These are phyloP conservation scores for Kokia cookei DNA, from an alignment of 441 rosid species.

Conservation along the genomic window DNA sequence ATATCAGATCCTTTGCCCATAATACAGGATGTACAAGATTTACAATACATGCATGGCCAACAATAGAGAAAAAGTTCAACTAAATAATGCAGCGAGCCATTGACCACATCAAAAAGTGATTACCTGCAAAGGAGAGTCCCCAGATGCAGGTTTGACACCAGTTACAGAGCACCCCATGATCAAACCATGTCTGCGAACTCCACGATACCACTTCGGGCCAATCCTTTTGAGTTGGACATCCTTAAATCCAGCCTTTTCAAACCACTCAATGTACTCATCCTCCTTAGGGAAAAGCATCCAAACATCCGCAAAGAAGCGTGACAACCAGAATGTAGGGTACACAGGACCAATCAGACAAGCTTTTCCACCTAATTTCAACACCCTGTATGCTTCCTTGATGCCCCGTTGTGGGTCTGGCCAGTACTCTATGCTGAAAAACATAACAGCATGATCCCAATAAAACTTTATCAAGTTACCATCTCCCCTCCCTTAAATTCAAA, in stretches of 20 bases:
- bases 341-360: constrained; percentile 95
- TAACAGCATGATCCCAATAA: constrained; percentile 9
- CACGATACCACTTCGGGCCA: constrained; percentile 99
- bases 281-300: constrained; percentile 99
- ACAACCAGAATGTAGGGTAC: constrained; percentile 90
- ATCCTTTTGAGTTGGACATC: constrained; percentile 88
- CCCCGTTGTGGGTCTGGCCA: constrained; percentile 99
- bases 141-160: constrained; percentile 83
- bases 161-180: constrained; percentile 99
- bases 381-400: constrained; percentile 90
- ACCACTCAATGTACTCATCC: constrained; percentile 98
- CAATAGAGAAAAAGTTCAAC: background rate
- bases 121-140: constrained; percentile 97
- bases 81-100: background rate
- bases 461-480: background rate
- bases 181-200: constrained; percentile 90
- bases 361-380: constrained; percentile 87
- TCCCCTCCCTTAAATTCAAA: background rate
- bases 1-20: background rate
- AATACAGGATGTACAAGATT: background rate
- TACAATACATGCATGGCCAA: background rate
- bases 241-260: constrained; percentile 79
- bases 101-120: background rate
- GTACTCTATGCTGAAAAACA: constrained; percentile 73
- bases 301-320: constrained; percentile 92